Conservation (phyloP, 768 basidiomycete genomes). For the Russula ochroleuca region DNA sequence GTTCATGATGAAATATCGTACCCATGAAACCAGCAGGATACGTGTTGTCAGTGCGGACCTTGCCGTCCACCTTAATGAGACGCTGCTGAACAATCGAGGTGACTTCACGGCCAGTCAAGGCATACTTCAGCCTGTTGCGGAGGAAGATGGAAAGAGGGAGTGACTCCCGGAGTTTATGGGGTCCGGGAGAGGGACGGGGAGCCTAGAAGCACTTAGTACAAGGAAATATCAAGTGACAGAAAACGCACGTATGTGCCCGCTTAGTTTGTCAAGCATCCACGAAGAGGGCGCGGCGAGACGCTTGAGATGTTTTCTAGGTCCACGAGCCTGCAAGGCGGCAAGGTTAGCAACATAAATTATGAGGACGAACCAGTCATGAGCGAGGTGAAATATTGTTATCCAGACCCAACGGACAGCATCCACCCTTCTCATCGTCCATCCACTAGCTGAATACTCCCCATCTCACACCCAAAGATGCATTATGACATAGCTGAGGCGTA, state of each 20-base stretch:
- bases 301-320: conserved; percentile 99
- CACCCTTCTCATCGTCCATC: conserved; percentile 29
- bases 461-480: conserved; percentile 3
- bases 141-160: conserved; percentile 97
- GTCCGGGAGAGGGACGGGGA: conserved; percentile 95
- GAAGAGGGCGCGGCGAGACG: conserved; percentile 94
- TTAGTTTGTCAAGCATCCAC: conserved; percentile 99
- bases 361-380: conserved; percentile 21
- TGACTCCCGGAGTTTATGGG: conserved; percentile 98
- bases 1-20: conserved; percentile 38
- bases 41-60: conserved; percentile 96
- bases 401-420: conserved; percentile 31
- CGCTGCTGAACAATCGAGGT: conserved; percentile 93
- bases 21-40: conserved; percentile 98
- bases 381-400: conserved; percentile 30
- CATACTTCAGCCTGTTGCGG: conserved; percentile 99
- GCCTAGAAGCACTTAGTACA: conserved; percentile 47
- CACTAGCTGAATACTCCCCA: conserved; percentile 7
- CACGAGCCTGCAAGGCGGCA: conserved; percentile 66
- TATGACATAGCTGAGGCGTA: conserved; percentile 2
- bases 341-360: conserved; percentile 26
- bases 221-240: background rate
- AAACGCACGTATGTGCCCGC: conserved; percentile 83
- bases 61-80: conserved; percentile 96
- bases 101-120: conserved; percentile 94